Evolutionary conservation across 2,329 filamentous ascomycete species (phyloP).

Genomic region (Hypoxylon sp.): DNA sequence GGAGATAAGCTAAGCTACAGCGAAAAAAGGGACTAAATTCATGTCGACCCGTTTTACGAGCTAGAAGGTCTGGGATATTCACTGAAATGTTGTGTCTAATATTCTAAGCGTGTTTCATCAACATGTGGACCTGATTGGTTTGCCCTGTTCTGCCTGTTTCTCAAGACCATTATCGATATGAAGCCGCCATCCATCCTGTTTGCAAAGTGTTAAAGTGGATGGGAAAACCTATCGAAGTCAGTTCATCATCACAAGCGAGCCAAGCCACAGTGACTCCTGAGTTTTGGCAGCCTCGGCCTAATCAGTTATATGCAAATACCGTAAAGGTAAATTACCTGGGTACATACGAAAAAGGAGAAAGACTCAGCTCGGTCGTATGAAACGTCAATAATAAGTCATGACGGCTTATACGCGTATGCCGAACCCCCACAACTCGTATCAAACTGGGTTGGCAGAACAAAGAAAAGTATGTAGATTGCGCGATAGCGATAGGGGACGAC

Average conservation of each 20-base stretch:
- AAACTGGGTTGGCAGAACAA: conserved; percentile 22
- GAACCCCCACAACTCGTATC: conserved; percentile 40
- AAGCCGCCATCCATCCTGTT: conserved; percentile 15
- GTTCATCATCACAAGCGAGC: conserved; percentile 36
- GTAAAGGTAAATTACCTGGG: conserved; percentile 17
- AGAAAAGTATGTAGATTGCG: conserved; percentile 31
- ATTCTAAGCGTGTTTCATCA: conserved; percentile 32
- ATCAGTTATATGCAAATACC: conserved; percentile 18
- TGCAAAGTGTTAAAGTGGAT: conserved; percentile 13
- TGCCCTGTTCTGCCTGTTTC: conserved; percentile 13
- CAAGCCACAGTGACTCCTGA: conserved; percentile 37
- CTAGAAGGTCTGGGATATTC: conserved; percentile 6
- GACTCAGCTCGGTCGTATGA: conserved; percentile 22
- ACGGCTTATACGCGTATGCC: conserved; percentile 26
- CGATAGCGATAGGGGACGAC: conserved; percentile 34
- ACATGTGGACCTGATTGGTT: conserved; percentile 24
- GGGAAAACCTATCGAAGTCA: conserved; percentile 10
- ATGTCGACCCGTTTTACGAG: conserved; percentile 9
- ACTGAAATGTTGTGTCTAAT: conserved; percentile 4
- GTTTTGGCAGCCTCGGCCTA: conserved; percentile 32
- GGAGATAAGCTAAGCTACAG: conserved; percentile 15
- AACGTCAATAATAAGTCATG: conserved; percentile 25
- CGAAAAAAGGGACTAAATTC: conserved; percentile 18
- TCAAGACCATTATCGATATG: conserved; percentile 18
- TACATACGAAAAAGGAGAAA: conserved; percentile 9